Base-by-base conservation (phyloP, 495 filamentous ascomycete genomes). In the Endocarpon pusillum region DNA sequence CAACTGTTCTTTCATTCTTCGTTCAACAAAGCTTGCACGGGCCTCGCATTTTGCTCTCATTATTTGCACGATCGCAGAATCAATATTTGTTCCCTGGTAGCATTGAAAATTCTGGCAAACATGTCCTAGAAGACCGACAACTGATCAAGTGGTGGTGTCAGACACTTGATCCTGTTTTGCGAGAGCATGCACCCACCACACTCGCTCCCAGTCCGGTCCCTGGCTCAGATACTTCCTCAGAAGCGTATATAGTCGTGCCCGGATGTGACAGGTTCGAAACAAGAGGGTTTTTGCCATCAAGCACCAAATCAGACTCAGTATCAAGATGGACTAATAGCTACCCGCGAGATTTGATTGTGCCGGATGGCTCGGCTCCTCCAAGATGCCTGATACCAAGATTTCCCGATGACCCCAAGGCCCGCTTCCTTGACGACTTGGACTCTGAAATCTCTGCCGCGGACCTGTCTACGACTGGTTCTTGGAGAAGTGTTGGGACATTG, bases 1-100 rank as follows among this genome's bases (percentile, higher is more conserved):
- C 72, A 15, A 70, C 73, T 6, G 94, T 96, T 47, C 57, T 99
- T 19, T 58, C 64, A 11, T 77, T 77, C 48, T 62, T 99, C 3
- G 60, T 84, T 24, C 62, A 71, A 21, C 70, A 73, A 21, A 65
- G 71, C 35, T 62, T 79, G 18, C 64, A 69, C 12, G 67, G 74
- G n/a, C 72, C 78, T 33, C 73, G 74, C 30, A 62, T 81, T 11
- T 74, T 94, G 12, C 62, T 99, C 23, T 92, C 83, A 10, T 69
- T 99, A 4, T 99, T 99, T 51, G 89, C 91, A 2, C 66, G 89
- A 38, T 71, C 87, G 1, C 89, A 96, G 49, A 73, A 78, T 36
- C 87, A 94, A 52, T 99, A 99, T 46, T 66, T 99, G 8, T 99
- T 94, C 47, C 84, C 87, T 0, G 83, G 81, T 6, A 94, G 85